phyloP scores from a whole-genome alignment of 2,329 filamentous ascomycete genomes.

The Verticillium dahliae region DNA sequence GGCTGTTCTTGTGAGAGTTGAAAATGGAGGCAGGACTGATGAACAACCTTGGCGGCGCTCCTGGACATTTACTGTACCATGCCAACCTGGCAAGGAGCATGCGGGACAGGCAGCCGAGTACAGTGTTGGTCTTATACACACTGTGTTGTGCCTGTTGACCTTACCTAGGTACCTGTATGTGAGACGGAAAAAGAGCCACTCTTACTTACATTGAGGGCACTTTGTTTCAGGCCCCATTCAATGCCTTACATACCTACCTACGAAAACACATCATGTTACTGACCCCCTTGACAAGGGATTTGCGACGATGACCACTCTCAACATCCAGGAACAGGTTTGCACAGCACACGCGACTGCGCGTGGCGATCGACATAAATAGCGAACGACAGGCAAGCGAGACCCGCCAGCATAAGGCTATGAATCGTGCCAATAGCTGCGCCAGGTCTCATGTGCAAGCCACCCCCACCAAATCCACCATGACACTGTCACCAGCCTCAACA shows the following conservation, averaged over 20 bases:
- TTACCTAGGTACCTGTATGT: no score
- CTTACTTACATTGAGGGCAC: no score
- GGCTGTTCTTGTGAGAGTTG: not conserved
- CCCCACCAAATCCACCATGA: not conserved
- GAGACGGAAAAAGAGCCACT: no score
- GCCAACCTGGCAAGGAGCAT: not conserved
- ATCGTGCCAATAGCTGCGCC: not conserved
- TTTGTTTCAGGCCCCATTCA: not conserved
- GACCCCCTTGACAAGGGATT: no score
- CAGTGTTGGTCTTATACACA: not conserved
- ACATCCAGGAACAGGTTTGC: not conserved
- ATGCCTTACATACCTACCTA: no score
- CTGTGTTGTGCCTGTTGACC: no score
- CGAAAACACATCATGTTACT: no score
- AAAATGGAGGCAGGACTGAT: not conserved
- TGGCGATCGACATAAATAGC: not conserved
- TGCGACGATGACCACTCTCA: no score
- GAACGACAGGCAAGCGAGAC: not conserved
- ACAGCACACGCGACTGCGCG: not conserved
- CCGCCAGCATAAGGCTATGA: not conserved
- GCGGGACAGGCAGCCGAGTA: slow-evolving; percentile 8
- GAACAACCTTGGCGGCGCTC: not conserved
- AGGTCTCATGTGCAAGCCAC: not conserved
- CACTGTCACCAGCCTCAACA: not conserved
- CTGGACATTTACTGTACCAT: not conserved